These are phyloP conservation scores for Dryadomyces quercus-mongolicae DNA, from an alignment of 2,329 filamentous ascomycete species.

Conservation along the genomic window DNA sequence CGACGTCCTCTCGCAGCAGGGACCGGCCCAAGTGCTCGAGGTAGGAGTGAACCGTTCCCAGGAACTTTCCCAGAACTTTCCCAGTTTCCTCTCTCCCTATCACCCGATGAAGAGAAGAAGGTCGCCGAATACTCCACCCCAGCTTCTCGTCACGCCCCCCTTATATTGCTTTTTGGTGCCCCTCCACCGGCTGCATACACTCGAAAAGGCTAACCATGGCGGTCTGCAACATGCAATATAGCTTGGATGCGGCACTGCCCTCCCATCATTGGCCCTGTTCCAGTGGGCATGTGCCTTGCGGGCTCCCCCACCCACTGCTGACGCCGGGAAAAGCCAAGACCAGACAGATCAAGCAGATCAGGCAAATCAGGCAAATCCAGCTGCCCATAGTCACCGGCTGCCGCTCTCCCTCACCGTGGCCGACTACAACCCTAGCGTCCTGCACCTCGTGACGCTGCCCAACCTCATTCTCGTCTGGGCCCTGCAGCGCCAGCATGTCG, in stretches of 20 bases:
- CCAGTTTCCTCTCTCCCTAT: neutral
- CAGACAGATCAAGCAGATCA: neutral
- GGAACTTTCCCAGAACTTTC: no score
- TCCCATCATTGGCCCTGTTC: conserved; percentile 61
- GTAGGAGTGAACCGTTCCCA: conserved; percentile 27
- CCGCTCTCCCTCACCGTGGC: conserved; percentile 52
- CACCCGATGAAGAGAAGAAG: neutral
- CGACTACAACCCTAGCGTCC: conserved; percentile 70
- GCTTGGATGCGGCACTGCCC: conserved; percentile 68
- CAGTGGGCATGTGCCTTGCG: conserved; percentile 34
- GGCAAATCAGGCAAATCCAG: neutral
- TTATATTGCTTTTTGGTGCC: conserved; percentile 7
- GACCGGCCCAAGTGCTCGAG: conserved; percentile 37
- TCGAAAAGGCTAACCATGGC: neutral
- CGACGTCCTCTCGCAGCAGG: conserved; percentile 14
- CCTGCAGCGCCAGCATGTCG: conserved; percentile 26
- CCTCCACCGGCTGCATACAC: conserved; percentile 12
- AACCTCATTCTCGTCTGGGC: conserved; percentile 66
- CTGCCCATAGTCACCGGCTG: conserved; percentile 15
- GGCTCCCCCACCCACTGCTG: neutral
- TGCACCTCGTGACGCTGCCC: conserved; percentile 67
- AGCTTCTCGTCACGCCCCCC: neutral
- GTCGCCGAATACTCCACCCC: neutral
- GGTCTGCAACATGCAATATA: conserved; percentile 19
- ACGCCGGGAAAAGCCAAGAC: neutral